These are phyloP conservation scores for Xylaria sp. DNA, from an alignment of 2,329 filamentous ascomycete species.

Conservation along the genomic window DNA sequence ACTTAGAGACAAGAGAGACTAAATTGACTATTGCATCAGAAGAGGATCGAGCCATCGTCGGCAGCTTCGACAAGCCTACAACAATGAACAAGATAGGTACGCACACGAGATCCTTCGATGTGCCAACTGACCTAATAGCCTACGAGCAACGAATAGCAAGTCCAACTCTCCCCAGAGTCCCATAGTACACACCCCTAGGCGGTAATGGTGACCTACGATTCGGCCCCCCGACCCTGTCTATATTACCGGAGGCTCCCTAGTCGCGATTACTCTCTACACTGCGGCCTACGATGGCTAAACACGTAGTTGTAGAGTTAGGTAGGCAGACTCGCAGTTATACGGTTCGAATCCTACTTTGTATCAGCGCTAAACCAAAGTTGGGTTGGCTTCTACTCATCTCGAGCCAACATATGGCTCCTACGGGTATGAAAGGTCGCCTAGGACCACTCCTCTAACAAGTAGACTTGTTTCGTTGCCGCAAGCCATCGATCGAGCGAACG, in stretches of 20 bases:
- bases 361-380: neutral
- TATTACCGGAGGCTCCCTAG: constrained; percentile 5
- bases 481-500: constrained; percentile 1
- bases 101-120: neutral
- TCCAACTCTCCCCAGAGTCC: constrained; percentile 1
- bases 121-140: neutral
- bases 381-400: neutral
- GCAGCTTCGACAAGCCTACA: neutral
- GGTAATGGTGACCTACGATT: constrained; percentile 9
- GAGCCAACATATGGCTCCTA: constrained; percentile 1
- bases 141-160: neutral
- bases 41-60: neutral
- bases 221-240: constrained; percentile 3
- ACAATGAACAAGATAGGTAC: constrained; percentile 1
- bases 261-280: neutral
- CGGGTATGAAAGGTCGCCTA: neutral
- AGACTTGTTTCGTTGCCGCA: constrained; percentile 15
- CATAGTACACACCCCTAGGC: constrained; percentile 5
- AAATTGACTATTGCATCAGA: neutral
- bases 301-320: neutral
- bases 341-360: constrained; percentile 4
- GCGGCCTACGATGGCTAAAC: constrained; percentile 3
- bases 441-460: neutral
- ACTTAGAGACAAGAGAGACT: neutral
- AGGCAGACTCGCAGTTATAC: neutral